phyloP scores from a whole-genome alignment of 1,284 basidiomycete species.

The Melampsora americana region DNA sequence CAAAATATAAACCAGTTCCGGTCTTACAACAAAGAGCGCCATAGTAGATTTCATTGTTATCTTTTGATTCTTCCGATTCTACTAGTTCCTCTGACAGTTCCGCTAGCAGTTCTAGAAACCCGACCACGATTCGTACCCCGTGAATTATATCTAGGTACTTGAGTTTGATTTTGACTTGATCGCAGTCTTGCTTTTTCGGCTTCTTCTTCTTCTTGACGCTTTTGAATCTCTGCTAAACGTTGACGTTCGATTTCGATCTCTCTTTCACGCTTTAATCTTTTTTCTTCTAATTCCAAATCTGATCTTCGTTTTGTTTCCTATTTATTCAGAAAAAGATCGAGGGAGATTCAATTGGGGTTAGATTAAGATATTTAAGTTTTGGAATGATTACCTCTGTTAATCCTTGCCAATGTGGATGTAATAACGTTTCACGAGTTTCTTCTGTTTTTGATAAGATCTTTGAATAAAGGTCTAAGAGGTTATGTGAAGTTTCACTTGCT shows the following conservation, averaged over 20 bases:
- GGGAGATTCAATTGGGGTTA: background rate
- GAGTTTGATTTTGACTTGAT: conserved; percentile 11
- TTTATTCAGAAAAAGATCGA: background rate
- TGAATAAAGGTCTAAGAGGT: conserved; percentile 50
- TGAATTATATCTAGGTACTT: conserved; percentile 7
- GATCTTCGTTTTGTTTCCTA: conserved; percentile 26
- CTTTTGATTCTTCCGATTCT: conserved; percentile 32
- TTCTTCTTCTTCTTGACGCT: conserved; percentile 22
- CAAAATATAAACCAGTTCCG: no score
- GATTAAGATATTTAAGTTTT: background rate
- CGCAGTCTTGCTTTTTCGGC: background rate
- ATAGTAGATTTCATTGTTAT: background rate
- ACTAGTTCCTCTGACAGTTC: conserved; percentile 32
- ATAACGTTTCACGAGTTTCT: conserved; percentile 48
- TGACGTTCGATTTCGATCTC: conserved; percentile 19
- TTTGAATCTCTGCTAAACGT: conserved; percentile 1
- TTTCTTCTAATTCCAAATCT: conserved; percentile 10
- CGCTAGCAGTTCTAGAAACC: conserved; percentile 2
- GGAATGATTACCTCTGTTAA: conserved; percentile 14
- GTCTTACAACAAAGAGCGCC: no score
- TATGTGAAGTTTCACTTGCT: conserved; percentile 48
- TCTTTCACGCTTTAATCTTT: conserved; percentile 1
- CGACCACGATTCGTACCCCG: conserved; percentile 14
- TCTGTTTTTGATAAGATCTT: conserved; percentile 50
- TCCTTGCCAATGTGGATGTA: conserved; percentile 49